A percentile compares a stretch with the other conserved stretches of the same genome.
Conservation (phyloP, 345 rosid genomes). For the Eucalyptus globulus region DNA sequence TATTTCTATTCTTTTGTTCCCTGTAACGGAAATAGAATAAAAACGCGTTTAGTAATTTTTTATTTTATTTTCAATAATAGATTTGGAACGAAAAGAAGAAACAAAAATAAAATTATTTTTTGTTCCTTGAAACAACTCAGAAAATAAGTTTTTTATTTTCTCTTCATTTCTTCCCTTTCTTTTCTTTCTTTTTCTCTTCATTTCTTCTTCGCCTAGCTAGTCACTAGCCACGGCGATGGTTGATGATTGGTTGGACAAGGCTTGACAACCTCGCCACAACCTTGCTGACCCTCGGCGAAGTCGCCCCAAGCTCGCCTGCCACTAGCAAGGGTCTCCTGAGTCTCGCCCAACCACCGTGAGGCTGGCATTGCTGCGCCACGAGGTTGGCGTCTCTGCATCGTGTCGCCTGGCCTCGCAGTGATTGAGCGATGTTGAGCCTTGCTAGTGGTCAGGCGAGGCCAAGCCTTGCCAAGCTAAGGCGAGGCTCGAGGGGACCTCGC, state of each 20-base stretch:
- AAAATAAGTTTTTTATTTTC: too few relatives aligned
- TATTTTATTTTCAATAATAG: accelerated
- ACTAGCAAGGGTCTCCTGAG: accelerated
- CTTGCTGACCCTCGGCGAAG: accelerated
- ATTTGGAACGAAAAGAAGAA: too few relatives aligned
- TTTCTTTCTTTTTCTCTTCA: too few relatives aligned
- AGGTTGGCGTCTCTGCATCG: accelerated
- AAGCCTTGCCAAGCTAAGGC: accelerated
- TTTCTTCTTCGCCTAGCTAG: too few relatives aligned
- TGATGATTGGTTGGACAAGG: too few relatives aligned
- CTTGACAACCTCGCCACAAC: accelerated
- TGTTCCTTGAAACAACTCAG: accelerated
- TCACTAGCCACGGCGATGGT: accelerated
- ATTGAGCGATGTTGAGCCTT: accelerated
- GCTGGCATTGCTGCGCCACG: too few relatives aligned
- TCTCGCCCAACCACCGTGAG: too few relatives aligned
- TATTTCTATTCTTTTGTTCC: too few relatives aligned
- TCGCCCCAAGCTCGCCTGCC: accelerated
- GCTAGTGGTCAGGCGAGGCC: accelerated
- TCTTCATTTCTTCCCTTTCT: too few relatives aligned
- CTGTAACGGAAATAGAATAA: accelerated
- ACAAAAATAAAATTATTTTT: too few relatives aligned
- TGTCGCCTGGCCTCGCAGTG: accelerated
- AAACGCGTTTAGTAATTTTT: too few relatives aligned
- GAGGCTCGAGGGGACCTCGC: too few relatives aligned